phyloP scores from a whole-genome alignment of 2,329 filamentous ascomycete species.

The Chalara sp. region DNA sequence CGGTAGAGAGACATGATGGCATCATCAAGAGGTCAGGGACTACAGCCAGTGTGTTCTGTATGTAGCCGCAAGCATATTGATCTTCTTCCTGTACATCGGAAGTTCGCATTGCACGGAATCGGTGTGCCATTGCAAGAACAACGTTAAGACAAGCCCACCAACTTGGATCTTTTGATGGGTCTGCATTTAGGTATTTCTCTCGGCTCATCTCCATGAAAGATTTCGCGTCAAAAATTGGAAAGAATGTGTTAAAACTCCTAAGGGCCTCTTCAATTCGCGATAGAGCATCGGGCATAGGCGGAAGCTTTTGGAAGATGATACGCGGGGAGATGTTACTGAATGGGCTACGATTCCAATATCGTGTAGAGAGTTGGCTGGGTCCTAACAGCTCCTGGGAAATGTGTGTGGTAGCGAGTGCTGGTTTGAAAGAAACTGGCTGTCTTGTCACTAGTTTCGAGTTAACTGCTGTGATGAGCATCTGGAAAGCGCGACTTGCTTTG shows the following conservation, averaged over 20 bases:
- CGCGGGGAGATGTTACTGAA: conserved; percentile 2
- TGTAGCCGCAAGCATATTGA: conserved; percentile 13
- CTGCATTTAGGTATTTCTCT: conserved; percentile 1
- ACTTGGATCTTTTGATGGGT: conserved; percentile 7
- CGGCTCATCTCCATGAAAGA: conserved; percentile 9
- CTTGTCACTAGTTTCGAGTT: no score
- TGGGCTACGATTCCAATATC: conserved; percentile 4
- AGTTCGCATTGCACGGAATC: conserved; percentile 6
- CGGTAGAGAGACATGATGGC: conserved; percentile 6
- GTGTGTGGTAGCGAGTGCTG: no score
- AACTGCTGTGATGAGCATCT: no score
- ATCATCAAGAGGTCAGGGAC: conserved; percentile 10
- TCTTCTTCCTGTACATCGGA: conserved; percentile 4
- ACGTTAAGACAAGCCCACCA: conserved; percentile 24
- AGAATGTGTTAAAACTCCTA: conserved; percentile 9
- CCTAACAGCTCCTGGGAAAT: no score
- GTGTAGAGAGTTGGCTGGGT: background rate
- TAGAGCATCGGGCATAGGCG: conserved; percentile 8
- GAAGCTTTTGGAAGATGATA: conserved; percentile 8
- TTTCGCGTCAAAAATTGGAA: conserved; percentile 17
- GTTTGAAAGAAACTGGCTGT: no score
- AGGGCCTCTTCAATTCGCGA: conserved; percentile 11
- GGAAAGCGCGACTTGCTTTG: no score
- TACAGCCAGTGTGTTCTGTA: conserved; percentile 14
- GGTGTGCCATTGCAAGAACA: conserved; percentile 17